phyloP scores from a whole-genome alignment of 768 basidiomycete genomes.

The Hygrocybe punicea region DNA sequence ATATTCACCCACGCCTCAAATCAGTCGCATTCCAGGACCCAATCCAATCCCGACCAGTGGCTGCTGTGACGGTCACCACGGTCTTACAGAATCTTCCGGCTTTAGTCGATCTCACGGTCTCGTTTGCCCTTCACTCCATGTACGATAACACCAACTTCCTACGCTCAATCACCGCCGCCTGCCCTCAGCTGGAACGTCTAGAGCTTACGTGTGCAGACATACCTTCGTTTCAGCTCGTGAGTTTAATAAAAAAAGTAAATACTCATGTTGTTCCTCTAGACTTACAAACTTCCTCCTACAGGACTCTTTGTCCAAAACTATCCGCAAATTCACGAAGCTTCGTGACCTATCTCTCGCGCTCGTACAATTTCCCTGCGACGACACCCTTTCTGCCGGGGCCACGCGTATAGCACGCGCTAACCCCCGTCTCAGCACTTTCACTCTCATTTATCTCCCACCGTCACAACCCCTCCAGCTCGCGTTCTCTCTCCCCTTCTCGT shows the following conservation, averaged over 20 bases:
- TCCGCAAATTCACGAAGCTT: constrained; percentile 60
- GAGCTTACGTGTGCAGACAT: constrained; percentile 64
- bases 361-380: constrained; percentile 65
- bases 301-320: constrained; percentile 62
- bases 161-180: constrained; percentile 61
- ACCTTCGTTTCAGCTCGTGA: constrained; percentile 70
- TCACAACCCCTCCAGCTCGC: constrained; percentile 50
- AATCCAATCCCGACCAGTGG: constrained; percentile 63
- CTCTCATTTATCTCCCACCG: constrained; percentile 61
- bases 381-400: constrained; percentile 55
- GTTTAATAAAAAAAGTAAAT: too few species aligned
- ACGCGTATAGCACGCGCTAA: constrained; percentile 60
- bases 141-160: constrained; percentile 72
- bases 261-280: too few species aligned
- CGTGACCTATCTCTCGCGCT: constrained; percentile 60
- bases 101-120: constrained; percentile 57
- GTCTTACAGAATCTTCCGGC: constrained; percentile 55
- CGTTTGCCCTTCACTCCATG: constrained; percentile 67
- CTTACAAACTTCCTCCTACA: constrained; percentile 23
- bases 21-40: constrained; percentile 63
- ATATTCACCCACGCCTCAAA: constrained; percentile 47
- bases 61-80: constrained; percentile 56
- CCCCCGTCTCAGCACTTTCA: constrained; percentile 63
- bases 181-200: constrained; percentile 60
- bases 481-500: constrained; percentile 40